Percentiles rank a stretch among this genome's conserved stretches.
These are phyloP conservation scores for Euptelea pleiosperma DNA, from an alignment of 164 flowering plant genomes.

Conservation along the genomic window DNA sequence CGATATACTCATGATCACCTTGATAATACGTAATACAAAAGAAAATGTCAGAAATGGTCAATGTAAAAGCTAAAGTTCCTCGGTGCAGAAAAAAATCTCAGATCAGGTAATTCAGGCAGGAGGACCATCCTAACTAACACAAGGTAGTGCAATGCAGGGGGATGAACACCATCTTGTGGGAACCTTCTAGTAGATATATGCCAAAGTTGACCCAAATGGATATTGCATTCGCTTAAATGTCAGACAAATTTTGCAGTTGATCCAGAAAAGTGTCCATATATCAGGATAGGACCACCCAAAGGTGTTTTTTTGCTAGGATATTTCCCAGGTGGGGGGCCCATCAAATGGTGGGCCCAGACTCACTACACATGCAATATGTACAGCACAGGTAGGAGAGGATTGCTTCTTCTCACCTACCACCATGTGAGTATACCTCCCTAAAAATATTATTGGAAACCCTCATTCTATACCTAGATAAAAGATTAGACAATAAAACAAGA, in stretches of 20 bases:
- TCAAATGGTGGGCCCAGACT: too few species aligned
- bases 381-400: too few species aligned
- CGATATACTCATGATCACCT: conserved; percentile 95
- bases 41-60: conserved; percentile 1
- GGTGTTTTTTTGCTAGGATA: too few species aligned
- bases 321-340: too few species aligned
- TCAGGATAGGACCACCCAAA: not conserved
- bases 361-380: too few species aligned
- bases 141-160: too few species aligned
- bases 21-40: not conserved
- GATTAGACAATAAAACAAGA: not conserved
- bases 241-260: not conserved
- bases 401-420: not conserved
- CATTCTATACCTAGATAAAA: not conserved
- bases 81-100: too few species aligned
- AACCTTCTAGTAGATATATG: too few species aligned
- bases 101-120: too few species aligned
- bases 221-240: not conserved
- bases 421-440: not conserved
- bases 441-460: too few species aligned
- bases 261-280: not conserved
- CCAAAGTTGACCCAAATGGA: not conserved
- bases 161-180: too few species aligned
- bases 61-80: not conserved
- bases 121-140: too few species aligned